Evolutionary conservation across 169 alveolate species (phyloP).

Genomic region (Plasmodium vivax): DNA sequence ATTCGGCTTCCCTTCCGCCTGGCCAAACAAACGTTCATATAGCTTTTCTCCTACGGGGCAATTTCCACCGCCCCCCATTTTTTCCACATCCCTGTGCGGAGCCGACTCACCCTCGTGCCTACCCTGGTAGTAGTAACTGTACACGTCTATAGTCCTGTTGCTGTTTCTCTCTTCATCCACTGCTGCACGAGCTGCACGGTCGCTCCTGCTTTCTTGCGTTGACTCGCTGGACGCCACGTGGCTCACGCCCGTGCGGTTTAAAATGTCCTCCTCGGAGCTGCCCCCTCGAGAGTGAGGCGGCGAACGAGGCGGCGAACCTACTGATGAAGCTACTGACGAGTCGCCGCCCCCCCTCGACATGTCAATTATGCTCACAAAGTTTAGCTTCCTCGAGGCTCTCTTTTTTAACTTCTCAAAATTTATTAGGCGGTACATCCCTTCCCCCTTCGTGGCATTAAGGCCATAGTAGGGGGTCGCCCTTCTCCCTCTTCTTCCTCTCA

Average conservation of each 20-base stretch:
- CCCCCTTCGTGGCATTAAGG: not conserved
- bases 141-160: conserved; percentile 23
- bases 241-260: not conserved
- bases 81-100: conserved; percentile 5
- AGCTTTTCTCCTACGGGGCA: not conserved
- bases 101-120: not conserved
- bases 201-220: not conserved
- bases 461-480: not conserved
- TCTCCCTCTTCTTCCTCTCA: not conserved
- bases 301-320: not conserved
- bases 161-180: not conserved
- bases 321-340: no score
- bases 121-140: conserved; percentile 27
- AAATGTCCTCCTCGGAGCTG: conserved; percentile 20
- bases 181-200: not conserved
- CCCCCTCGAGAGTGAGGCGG: not conserved
- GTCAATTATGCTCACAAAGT: conserved; percentile 68
- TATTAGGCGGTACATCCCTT: conserved; percentile 11
- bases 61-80: not conserved
- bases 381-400: conserved; percentile 50
- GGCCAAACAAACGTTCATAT: not conserved
- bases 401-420: conserved; percentile 48
- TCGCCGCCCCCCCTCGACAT: conserved; percentile 17
- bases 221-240: not conserved
- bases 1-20: not conserved